Conservation (phyloP, 345 rosid genomes). For the Mercurialis annua region DNA sequence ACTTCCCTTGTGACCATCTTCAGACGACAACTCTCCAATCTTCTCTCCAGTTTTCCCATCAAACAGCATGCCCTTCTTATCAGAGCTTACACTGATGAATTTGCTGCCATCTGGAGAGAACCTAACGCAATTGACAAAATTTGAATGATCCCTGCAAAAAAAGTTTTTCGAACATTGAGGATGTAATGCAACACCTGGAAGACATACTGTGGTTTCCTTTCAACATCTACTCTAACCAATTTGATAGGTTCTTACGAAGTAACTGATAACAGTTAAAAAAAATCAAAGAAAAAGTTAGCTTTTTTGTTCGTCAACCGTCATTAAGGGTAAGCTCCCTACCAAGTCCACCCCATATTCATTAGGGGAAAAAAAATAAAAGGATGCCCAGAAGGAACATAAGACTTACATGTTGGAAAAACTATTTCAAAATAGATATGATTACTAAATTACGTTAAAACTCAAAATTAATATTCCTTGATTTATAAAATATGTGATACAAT, state of each 20-base stretch:
- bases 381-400: not conserved
- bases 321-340: not conserved
- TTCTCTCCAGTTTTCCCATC: constrained; percentile 84
- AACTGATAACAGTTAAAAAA: too few species aligned
- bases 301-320: not conserved
- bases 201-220: not conserved
- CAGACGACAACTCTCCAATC: constrained; percentile 70
- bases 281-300: not conserved
- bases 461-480: too few species aligned
- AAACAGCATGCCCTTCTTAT: constrained; percentile 82
- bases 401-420: too few species aligned
- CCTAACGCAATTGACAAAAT: constrained; percentile 93
- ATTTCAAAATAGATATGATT: too few species aligned
- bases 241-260: not conserved
- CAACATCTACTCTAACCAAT: not conserved
- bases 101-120: constrained; percentile 91
- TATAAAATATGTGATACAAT: too few species aligned
- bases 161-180: constrained; percentile 25
- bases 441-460: too few species aligned
- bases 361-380: too few species aligned
- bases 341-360: not conserved
- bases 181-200: constrained; percentile 7
- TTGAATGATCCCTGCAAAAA: constrained; percentile 75
- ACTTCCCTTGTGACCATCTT: constrained; percentile 85
- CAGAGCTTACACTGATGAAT: constrained; percentile 89